Base-by-base conservation (phyloP, 352 stramenopile genomes). In the Pythium phragmiticola region DNA sequence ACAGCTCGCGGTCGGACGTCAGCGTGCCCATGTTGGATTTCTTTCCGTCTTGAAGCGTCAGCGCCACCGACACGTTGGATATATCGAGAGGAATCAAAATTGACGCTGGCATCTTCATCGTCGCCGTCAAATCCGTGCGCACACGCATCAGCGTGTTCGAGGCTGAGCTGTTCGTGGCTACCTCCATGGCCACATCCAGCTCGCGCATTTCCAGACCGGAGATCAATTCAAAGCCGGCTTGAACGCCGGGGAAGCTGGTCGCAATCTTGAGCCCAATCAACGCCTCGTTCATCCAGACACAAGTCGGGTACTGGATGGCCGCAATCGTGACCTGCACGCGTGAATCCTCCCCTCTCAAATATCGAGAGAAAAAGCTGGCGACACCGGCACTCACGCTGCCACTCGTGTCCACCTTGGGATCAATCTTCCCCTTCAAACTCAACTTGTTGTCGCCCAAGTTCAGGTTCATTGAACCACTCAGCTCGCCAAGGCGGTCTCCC, bases 71-170 rank as follows among this genome's bases (percentile, higher is more conserved):
- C 12, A 90, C 39, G 42, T 89, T 89, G 17, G 75, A 74, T 39
- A 93, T 89, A 30, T 76, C 54, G 2, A 93, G 47, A 7, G 84
- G 80, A 39, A 93, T 93, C 5, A 74, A 66, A 39, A 93, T 90
- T 3, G 78, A 82, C 21, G 75, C 17, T 49, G 84, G 84, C 81
- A 93, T 91, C 59, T 87, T 82, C 56, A 93, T 74, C 23, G 72
- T 79, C 11, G 82, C 84, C 41, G 66, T 75, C 52, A 93, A 70
- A 47, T 90, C 78, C 4, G 82, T 90, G 16, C 84, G 76, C 50
- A 93, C 77, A 17, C 65, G 68, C 84, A 93, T 91, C 6, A 72
- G 56, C 16, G 84, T 93, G 61, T 93, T 93, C 2, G 81, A 87
- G 16, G 39, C 23, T 16, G 28, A 4, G 13, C 28, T 23, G 14